Base-by-base conservation (phyloP, 169 alveolate species). In the Plasmodium coatneyi region DNA sequence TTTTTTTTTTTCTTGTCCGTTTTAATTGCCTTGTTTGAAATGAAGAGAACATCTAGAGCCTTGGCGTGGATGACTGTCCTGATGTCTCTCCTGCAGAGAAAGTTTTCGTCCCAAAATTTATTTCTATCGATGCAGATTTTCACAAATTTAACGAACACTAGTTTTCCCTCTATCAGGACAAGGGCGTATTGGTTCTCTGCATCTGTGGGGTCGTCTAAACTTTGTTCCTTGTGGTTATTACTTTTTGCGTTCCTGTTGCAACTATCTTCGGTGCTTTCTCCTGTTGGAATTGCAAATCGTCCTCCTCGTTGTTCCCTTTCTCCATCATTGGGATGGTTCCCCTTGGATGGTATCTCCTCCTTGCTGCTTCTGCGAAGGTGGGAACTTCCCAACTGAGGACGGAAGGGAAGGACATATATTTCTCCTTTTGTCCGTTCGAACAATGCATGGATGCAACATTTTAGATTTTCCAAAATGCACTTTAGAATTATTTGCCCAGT, bases 51-150 rank as follows among this genome's bases (percentile, higher is more conserved):
- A 92, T 49, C 94, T 78, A 95, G 89, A 43, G 93, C 95, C 83
- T 76, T 92, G 76, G 36, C 98, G 95, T 83, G 98, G 84, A 92
- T 95, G 71, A 97, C 96, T 36, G 98, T 90, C 56, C 98, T 94
- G n/a, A 96, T 90, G 92, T 97, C 99, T 60, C 99, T 86, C 66
- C 99, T 86, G 80, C 97, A 96, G 28, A 97, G 95, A 87, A 97
- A 97, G 52, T 95, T 96, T 80, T 95, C 97, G 66, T 97, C 93
- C 99, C 99, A 97, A 97, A 98, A 97, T 60, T 96, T 96, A 72
- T 97, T 97, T 96, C 97, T 95, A 52, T 97, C 98, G 30, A 96
- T 96, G 66, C 99, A 97, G 0, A 96, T 91, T 78, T 97, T 97
- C 52, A 96, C 80, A 66, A 95, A 96, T 90, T 97, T 96, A 60